Evolutionary conservation across 1,139 yeast species (phyloP).

Genomic region (Ogataea hybrid): DNA sequence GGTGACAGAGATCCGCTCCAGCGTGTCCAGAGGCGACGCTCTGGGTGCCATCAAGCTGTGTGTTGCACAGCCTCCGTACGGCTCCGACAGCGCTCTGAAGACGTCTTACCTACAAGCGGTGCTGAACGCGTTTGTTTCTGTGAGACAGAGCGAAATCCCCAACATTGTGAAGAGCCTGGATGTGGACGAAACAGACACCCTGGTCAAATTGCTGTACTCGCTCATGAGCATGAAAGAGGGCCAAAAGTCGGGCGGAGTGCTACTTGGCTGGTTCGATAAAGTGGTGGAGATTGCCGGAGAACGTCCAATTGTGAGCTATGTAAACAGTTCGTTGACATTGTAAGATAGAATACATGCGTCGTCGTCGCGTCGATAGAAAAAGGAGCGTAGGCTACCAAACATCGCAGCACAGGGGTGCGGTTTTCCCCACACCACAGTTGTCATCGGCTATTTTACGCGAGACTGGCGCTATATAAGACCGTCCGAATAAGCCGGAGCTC

Average conservation of each 20-base stretch:
- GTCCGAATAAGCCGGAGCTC: background rate
- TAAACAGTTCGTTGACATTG: slow-evolving; percentile 38
- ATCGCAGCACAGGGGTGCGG: background rate
- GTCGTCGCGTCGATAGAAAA: slow-evolving; percentile 7
- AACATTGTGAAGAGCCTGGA: slow-evolving; percentile 57
- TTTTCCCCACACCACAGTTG: background rate
- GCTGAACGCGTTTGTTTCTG: slow-evolving; percentile 70
- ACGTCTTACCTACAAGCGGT: slow-evolving; percentile 56
- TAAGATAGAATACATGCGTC: slow-evolving; percentile 4
- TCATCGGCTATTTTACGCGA: slow-evolving; percentile 2
- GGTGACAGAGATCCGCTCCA: slow-evolving; percentile 57
- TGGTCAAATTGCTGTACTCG: slow-evolving; percentile 82
- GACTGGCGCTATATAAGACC: background rate
- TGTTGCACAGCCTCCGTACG: slow-evolving; percentile 79
- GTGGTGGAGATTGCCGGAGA: slow-evolving; percentile 81
- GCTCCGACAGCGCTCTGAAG: slow-evolving; percentile 60
- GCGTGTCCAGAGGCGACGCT: slow-evolving; percentile 71
- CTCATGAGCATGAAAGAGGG: slow-evolving; percentile 78
- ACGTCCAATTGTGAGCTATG: slow-evolving; percentile 83
- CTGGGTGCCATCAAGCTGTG: slow-evolving; percentile 62
- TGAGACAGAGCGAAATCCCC: slow-evolving; percentile 71
- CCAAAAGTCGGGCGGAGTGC: slow-evolving; percentile 81
- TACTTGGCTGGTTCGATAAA: slow-evolving; percentile 92
- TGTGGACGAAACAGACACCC: slow-evolving; percentile 68
- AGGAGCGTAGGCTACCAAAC: background rate